These are phyloP conservation scores for Mycoemilia scoparia DNA, from an alignment of 192 early-diverging fungal genomes.

Conservation along the genomic window DNA sequence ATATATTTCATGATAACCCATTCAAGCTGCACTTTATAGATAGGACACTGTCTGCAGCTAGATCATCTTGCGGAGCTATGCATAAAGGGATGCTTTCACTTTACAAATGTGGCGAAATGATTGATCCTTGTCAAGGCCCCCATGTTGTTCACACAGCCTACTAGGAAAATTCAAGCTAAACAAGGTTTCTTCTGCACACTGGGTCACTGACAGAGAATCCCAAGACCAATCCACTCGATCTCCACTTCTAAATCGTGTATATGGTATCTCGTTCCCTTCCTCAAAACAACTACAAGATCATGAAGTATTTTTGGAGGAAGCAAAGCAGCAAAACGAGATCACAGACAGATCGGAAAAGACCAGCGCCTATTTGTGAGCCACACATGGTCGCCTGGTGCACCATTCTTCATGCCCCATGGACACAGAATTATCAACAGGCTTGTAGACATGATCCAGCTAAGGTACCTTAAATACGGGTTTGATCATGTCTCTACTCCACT, in stretches of 20 bases:
- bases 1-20: conserved; percentile 51
- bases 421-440: conserved; percentile 64
- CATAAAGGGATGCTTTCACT: conserved; percentile 28
- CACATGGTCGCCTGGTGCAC: conserved; percentile 45
- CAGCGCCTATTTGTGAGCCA: conserved; percentile 58
- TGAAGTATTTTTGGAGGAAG: conserved; percentile 30
- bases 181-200: conserved; percentile 42
- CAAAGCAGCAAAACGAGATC: conserved; percentile 38
- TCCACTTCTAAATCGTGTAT: conserved; percentile 44
- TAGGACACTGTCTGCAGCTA: conserved; percentile 1
- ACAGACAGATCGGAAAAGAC: conserved; percentile 45
- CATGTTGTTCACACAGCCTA: conserved; percentile 49
- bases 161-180: conserved; percentile 34
- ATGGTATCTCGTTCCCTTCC: conserved; percentile 50
- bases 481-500: conserved; percentile 83
- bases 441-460: conserved; percentile 47
- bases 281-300: conserved; percentile 32
- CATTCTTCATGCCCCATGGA: conserved; percentile 57
- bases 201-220: conserved; percentile 17
- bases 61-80: conserved; percentile 16
- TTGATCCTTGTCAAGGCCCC: conserved; percentile 64
- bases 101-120: conserved; percentile 48
- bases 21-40: conserved; percentile 54
- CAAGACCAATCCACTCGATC: too few relatives aligned
- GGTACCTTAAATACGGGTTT: conserved; percentile 62